Evolutionary conservation across 23 red algal species (phyloP), one percentile per base, ranked within the genome.

Genomic region (Agarophyton chilense): DNA sequence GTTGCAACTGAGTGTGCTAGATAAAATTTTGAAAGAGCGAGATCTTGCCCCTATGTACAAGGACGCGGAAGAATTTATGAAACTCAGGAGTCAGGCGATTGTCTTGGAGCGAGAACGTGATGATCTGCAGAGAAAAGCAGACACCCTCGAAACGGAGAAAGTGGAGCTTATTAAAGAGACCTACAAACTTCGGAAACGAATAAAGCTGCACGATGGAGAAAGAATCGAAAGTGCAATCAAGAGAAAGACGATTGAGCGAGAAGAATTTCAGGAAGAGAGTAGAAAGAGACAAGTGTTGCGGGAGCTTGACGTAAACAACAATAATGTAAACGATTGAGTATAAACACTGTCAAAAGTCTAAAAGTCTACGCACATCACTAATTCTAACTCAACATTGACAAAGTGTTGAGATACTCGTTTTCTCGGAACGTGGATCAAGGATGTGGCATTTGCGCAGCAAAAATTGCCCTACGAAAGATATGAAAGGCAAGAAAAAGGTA

Each of bases 111-210:
- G 38, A 18, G 68, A 74, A 3, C 18, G 21, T 29, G 68, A 47
- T 24, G 24, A 49, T 25, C 68, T 74, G 9, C 68, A 74, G 43
- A 49, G 47, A 29, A 74, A 18, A 74, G 68, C 47, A 9, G 43
- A 49, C n/a, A 26, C 4, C 24, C 24, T 74, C 39, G 68, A 74
- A 16, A 47, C 45, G 16, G 68, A 74, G 24, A 74, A 49, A 31
- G 68, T 26, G 24, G 43, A 49, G 26, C 8, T 74, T 3, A 74
- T 74, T 40, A 18, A 24, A 24, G 68, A 74, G 25, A 74, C 68
- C 16, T 74, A 22, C 41, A 74, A 74, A 29, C 68, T 74, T 49
- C 68, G 68, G 43, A 74, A 74, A 47, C 40, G 68, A 74, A 74
- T 74, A 34, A 74, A 74, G 41, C 47, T 49, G 38, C 68, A 49